Conservation (phyloP, 2,329 filamentous ascomycete genomes). For the Sclerotinia nivalis region DNA sequence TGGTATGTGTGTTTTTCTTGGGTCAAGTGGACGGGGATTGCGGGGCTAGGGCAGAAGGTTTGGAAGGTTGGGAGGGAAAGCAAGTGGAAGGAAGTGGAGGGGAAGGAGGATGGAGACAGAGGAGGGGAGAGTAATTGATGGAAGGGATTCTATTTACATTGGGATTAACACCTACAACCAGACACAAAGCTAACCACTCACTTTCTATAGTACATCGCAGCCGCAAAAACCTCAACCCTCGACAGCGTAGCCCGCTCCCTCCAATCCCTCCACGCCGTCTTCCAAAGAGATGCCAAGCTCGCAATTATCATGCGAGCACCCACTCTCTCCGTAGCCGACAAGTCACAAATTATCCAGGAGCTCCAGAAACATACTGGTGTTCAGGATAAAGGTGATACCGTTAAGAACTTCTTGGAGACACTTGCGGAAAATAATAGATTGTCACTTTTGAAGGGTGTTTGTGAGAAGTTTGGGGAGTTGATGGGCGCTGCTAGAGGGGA, state of each 20-base stretch:
- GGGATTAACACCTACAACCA: background rate
- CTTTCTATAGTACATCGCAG: slow-evolving; percentile 80
- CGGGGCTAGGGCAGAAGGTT: too few relatives aligned
- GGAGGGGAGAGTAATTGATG: slow-evolving; percentile 11
- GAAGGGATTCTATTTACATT: background rate
- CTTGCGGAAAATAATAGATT: slow-evolving; percentile 97
- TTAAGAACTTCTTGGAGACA: slow-evolving; percentile 91
- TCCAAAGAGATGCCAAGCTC: slow-evolving; percentile 85
- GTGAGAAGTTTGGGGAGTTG: slow-evolving; percentile 81
- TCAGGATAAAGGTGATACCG: slow-evolving; percentile 69
- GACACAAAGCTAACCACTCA: slow-evolving; percentile 22
- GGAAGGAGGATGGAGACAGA: background rate
- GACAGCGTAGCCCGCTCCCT: slow-evolving; percentile 84
- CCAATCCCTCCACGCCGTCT: slow-evolving; percentile 65
- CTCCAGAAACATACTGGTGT: slow-evolving; percentile 78
- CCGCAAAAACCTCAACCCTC: slow-evolving; percentile 81
- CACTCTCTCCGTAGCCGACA: slow-evolving; percentile 76
- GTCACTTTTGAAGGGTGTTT: slow-evolving; percentile 75
- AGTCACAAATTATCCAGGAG: slow-evolving; percentile 82
- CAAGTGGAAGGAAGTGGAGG: background rate
- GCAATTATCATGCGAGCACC: slow-evolving; percentile 73
- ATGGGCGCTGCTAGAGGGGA: slow-evolving; percentile 90
- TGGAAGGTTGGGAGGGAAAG: background rate
- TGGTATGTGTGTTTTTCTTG: slow-evolving; percentile 65
- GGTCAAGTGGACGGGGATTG: too few relatives aligned